phyloP scores from a whole-genome alignment of 345 rosid genomes.

The Hibiscus trionum region DNA sequence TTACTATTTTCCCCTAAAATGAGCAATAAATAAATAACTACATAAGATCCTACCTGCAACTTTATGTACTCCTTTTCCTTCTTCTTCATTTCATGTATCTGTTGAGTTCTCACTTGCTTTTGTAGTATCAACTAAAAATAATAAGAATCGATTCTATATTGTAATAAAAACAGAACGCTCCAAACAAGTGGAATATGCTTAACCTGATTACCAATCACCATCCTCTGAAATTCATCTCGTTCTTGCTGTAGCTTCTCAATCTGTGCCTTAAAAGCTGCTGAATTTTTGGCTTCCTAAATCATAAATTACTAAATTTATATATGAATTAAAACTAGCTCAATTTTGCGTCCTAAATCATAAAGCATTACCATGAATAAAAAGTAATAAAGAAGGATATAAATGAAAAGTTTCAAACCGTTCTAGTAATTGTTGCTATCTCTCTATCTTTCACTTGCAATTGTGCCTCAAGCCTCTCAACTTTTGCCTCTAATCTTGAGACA shows the following conservation, averaged over 20 bases:
- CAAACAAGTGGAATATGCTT: neutral
- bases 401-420: constrained; percentile 51
- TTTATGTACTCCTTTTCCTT: constrained; percentile 94
- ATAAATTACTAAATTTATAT: constrained; percentile 12
- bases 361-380: neutral
- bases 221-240: constrained; percentile 91
- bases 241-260: constrained; percentile 92
- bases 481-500: constrained; percentile 77
- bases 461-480: constrained; percentile 87
- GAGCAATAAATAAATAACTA: neutral
- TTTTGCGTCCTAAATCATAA: too few species aligned
- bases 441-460: constrained; percentile 78
- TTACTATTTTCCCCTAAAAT: neutral
- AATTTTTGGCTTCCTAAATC: constrained; percentile 75
- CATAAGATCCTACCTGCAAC: constrained; percentile 56
- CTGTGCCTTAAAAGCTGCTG: constrained; percentile 78
- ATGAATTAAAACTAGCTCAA: neutral
- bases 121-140: constrained; percentile 20
- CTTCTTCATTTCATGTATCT: constrained; percentile 94
- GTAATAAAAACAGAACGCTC: neutral
- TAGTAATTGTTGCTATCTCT: constrained; percentile 82
- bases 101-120: constrained; percentile 98
- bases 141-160: constrained; percentile 11
- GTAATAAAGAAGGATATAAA: neutral
- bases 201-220: constrained; percentile 98